Evolutionary conservation across 768 basidiomycete species (phyloP).

Genomic region (Mycena galopus): DNA sequence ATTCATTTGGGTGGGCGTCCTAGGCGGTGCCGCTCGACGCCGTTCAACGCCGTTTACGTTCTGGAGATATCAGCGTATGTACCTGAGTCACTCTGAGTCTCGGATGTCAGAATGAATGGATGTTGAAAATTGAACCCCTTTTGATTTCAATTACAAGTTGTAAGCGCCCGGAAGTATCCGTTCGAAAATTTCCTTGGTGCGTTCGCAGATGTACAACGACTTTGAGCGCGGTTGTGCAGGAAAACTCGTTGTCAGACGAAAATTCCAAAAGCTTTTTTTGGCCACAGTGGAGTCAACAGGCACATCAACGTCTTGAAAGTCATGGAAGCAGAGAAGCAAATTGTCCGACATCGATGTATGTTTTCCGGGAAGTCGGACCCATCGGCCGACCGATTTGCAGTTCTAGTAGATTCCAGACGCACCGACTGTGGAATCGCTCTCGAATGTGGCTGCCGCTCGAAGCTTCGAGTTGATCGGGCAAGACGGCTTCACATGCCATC

Average conservation of each 20-base stretch:
- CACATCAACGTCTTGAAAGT: background rate
- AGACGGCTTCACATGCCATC: no score
- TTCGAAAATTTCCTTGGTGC: background rate
- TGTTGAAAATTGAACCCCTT: background rate
- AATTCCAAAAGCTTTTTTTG: no score
- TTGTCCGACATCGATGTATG: background rate
- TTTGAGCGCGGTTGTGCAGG: no score
- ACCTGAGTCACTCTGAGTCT: constrained; percentile 29
- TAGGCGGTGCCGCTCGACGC: background rate
- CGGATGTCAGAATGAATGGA: constrained; percentile 20
- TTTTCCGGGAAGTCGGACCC: background rate
- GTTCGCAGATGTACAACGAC: no score
- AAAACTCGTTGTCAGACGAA: no score
- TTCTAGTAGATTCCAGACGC: background rate
- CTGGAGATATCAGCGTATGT: constrained; percentile 13
- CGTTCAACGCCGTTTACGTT: constrained; percentile 10
- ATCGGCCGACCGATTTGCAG: background rate
- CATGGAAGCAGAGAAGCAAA: background rate
- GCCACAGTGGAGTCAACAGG: background rate
- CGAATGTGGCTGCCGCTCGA: no score
- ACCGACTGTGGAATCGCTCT: no score
- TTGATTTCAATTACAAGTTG: background rate
- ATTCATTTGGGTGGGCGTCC: background rate
- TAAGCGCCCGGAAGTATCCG: background rate
- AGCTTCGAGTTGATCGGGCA: no score